Evolutionary conservation across 23 red algal genomes (phyloP), one percentile per base, ranked within the genome.

Genomic region (Porphyridium purpureum): DNA sequence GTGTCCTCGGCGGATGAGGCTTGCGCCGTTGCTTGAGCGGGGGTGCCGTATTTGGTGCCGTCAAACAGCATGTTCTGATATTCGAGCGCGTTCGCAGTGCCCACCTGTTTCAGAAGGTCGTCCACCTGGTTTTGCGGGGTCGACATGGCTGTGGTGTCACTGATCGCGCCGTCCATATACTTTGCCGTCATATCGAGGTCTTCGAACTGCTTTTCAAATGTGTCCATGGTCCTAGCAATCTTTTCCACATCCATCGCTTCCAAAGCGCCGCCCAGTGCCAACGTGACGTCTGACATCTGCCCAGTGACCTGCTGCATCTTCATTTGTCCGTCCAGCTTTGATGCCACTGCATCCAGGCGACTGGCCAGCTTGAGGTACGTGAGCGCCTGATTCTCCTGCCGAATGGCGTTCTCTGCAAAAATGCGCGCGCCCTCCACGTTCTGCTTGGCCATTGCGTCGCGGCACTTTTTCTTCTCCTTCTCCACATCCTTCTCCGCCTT

Each of bases 341-440:
- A 66, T 21, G 78, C 74, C 3, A 98, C 90, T 9, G 79, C 90
- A 40, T 98, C 78, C 2, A 98, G 32, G 48, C 82, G 72, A 7
- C 61, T 52, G 29, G 85, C 79, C 50, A 98, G 55, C 49, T 72
- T 65, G 21, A 86, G 67, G 76, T 86, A 98, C 0, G 64, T 59
- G 24, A 80, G 57, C 21, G 73, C 47, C 20, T 86, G 72, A 25
- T 67, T 76, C 24, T 74, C 52, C 22, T 81, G 80, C 22, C 90
- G 69, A 27, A 98, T 86, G 41, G 90, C 79, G 60, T 76, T 79
- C 51, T 98, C 90, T 7, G 90, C 90, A 52, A 82, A 72, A 33
- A 85, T 98, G 34, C 81, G 69, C 20, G 90, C 90, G 15, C 69
- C 90, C 0, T 76, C 80, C 47, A 82, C 62, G 64, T 98, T 98